These are phyloP conservation scores for Aegilops speltoides DNA, from an alignment of 176 grass and related monocot genomes.

Conservation along the genomic window DNA sequence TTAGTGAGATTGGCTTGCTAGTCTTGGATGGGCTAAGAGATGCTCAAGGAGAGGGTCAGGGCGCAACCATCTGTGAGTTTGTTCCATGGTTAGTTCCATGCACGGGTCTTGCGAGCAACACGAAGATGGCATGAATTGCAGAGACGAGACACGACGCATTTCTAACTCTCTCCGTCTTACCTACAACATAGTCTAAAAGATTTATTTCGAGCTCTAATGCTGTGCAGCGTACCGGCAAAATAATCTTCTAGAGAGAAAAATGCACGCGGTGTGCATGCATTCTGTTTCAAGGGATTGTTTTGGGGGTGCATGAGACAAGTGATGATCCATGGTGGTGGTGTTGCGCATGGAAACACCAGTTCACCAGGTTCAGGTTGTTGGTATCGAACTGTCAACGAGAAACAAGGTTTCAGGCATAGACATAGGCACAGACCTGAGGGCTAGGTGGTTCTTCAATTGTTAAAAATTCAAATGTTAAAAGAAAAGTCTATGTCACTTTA, in stretches of 20 bases:
- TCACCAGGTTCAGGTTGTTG: background rate
- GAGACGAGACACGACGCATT: background rate
- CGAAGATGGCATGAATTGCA: background rate
- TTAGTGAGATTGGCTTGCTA: background rate
- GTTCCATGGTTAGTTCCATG: no score
- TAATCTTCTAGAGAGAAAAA: background rate
- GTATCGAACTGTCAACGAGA: background rate
- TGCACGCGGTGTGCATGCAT: background rate
- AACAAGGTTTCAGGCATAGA: background rate
- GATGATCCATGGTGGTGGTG: background rate
- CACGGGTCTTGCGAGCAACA: background rate
- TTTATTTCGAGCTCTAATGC: background rate
- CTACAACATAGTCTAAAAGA: background rate
- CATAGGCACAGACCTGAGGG: no score
- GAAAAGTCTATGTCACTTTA: no score
- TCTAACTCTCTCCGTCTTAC: background rate
- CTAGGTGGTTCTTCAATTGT: no score
- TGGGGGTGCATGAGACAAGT: background rate
- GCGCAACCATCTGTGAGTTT: background rate
- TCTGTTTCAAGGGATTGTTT: conserved; percentile 4
- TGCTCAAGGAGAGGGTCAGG: no score
- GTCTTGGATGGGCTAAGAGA: background rate
- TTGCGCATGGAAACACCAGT: background rate
- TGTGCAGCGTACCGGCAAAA: background rate
- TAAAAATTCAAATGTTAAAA: no score